Evolutionary conservation across 2,329 filamentous ascomycete species (phyloP), one percentile per base, ranked within the genome.

Genomic region (Rhynchosporium graminicola): DNA sequence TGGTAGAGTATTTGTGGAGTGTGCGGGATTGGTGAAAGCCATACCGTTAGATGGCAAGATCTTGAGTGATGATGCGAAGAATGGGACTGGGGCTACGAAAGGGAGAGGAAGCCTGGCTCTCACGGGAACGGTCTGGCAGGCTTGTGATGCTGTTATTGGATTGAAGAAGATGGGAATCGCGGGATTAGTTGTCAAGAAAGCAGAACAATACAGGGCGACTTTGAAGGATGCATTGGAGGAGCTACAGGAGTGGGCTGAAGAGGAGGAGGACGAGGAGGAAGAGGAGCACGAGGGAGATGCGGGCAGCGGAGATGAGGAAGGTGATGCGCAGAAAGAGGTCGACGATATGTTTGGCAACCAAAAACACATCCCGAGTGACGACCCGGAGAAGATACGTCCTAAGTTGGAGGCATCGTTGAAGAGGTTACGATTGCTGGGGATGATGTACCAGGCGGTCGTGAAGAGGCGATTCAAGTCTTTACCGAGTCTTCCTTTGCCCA

Each of bases 211-310:
- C 76, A 80, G 86, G 46, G 90, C 90, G 61, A 84, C 89, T 2
- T 78, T 97, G 29, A 85, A 90, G 69, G 94, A 97, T 77, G 89
- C 92, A 0, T 84, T 96, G 68, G 85, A 90, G 65, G 94, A 97
- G 77, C 76, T 97, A 67, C 91, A 92, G 73, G 91, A 94, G 69
- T 97, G 93, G 92, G 86, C 88, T 26, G 89, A 92, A 1, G 89
- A 92, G 70, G 83, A 85, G 9, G 82, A 83, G 0, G 83, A 85
- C n/a, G n/a, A n/a, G 3, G 86, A 86, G 0, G 86, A 86, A 1
- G 79, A 83, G 57, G 77, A 73, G 61, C 82, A 84, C 1, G 84
- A 85, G 0, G 79, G 81, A 13, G 73, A 82, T 0, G 80, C 78
- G 59, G 76, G 71, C 56, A 66, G 69, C 43, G 74, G 71, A 7